phyloP scores from a whole-genome alignment of 192 early-diverging fungal species.

The Podochytrium sp. region DNA sequence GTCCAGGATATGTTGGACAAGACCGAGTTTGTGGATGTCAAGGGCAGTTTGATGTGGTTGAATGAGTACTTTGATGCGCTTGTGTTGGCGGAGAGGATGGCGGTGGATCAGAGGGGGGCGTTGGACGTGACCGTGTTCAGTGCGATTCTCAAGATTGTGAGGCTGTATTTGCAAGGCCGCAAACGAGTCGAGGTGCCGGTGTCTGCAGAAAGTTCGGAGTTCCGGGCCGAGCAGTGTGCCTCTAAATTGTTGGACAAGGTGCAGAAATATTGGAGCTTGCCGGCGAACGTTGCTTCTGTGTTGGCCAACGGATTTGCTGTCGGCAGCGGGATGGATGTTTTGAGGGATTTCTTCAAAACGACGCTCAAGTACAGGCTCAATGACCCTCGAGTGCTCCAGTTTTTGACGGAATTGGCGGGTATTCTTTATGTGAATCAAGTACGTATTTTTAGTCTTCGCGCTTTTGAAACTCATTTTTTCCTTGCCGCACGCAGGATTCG shows the following conservation, averaged over 20 bases:
- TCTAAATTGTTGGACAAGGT: slow-evolving; percentile 17
- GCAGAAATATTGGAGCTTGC: neutral
- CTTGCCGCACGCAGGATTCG: neutral
- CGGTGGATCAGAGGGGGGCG: too few relatives aligned
- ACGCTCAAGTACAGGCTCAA: slow-evolving; percentile 34
- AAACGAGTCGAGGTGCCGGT: slow-evolving; percentile 23
- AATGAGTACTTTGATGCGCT: slow-evolving; percentile 8
- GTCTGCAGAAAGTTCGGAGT: neutral
- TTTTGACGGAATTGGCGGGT: neutral
- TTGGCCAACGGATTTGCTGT: slow-evolving; percentile 1
- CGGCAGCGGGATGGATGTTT: neutral
- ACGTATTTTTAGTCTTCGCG: slow-evolving; percentile 9
- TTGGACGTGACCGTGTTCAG: neutral
- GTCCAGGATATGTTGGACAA: neutral
- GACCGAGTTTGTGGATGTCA: neutral
- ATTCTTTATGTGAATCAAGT: slow-evolving; percentile 20
- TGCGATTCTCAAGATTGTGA: slow-evolving; percentile 2
- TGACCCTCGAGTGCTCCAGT: slow-evolving; percentile 22
- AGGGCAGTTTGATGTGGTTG: slow-evolving; percentile 10
- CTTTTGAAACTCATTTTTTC: slow-evolving; percentile 13
- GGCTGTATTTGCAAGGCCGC: neutral
- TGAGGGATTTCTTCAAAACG: slow-evolving; percentile 29
- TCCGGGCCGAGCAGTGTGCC: neutral
- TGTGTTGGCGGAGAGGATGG: neutral
- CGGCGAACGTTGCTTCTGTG: neutral